A percentile compares a stretch with the other conserved stretches of the same genome.
Conservation (phyloP, 1,139 yeast species). For the Scheffersomyces lignicola region DNA sequence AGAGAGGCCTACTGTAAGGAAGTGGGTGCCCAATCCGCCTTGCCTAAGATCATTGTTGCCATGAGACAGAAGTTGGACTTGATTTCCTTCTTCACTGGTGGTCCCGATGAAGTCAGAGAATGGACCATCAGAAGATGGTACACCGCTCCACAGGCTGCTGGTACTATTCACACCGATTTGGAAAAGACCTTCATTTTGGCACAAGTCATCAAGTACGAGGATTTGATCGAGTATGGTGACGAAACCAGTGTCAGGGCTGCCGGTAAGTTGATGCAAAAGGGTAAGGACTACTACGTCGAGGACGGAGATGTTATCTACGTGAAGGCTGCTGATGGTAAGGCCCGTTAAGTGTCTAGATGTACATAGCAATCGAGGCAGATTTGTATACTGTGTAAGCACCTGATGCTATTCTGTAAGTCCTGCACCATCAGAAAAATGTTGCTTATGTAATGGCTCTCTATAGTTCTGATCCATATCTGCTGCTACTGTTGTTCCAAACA, state of each 20-base stretch:
- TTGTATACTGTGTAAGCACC: background rate
- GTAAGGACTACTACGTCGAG: constrained; percentile 90
- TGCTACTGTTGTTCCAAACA: too few species aligned
- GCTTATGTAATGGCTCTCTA: too few species aligned
- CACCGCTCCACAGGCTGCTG: constrained; percentile 88
- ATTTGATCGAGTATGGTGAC: constrained; percentile 76
- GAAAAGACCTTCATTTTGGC: constrained; percentile 52
- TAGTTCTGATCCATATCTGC: too few species aligned
- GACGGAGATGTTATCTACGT: constrained; percentile 86
- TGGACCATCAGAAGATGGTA: constrained; percentile 87
- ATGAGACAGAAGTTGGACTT: constrained; percentile 84
- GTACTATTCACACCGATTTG: constrained; percentile 72
- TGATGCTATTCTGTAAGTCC: background rate
- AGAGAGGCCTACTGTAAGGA: constrained; percentile 87
- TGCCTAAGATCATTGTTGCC: constrained; percentile 82
- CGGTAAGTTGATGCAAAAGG: constrained; percentile 91
- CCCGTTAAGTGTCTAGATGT: constrained; percentile 32
- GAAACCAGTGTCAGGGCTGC: constrained; percentile 87
- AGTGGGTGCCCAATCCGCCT: constrained; percentile 79
- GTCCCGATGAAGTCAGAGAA: constrained; percentile 85
- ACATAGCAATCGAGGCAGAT: background rate
- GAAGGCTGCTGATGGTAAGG: constrained; percentile 96
- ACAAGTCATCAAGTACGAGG: constrained; percentile 47
- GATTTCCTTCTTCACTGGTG: constrained; percentile 83
- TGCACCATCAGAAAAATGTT: background rate